Percentiles rank a stretch among this genome's conserved stretches.
Evolutionary conservation across 1,284 basidiomycete species (phyloP).

Genomic region (Gastroboletus turbinatus): DNA sequence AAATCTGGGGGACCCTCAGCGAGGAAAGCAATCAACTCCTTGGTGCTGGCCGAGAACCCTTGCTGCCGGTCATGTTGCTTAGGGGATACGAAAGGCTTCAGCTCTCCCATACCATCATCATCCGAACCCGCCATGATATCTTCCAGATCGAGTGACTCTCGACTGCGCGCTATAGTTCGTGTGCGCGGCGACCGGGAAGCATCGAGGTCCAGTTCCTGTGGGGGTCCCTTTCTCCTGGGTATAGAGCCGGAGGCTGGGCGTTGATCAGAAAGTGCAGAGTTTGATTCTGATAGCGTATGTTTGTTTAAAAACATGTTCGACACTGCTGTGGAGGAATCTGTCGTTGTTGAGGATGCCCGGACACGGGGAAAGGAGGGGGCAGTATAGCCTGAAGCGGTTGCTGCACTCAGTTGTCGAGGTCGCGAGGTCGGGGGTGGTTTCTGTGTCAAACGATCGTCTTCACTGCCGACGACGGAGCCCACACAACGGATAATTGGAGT

Average conservation of each 20-base stretch:
- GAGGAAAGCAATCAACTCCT: constrained; percentile 55
- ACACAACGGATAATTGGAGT: constrained; percentile 51
- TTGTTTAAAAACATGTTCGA: constrained; percentile 17
- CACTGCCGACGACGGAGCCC: constrained; percentile 55
- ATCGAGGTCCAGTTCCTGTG: constrained; percentile 32
- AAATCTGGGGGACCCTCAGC: constrained; percentile 35
- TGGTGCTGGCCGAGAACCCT: constrained; percentile 48
- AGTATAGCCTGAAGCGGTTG: constrained; percentile 28
- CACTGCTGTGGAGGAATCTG: constrained; percentile 24
- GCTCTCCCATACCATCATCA: constrained; percentile 36
- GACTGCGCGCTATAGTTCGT: constrained; percentile 51
- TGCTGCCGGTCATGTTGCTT: constrained; percentile 32
- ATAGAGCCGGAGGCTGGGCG: constrained; percentile 32
- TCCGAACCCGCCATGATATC: constrained; percentile 70
- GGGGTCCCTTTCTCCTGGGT: constrained; percentile 19
- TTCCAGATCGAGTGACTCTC: constrained; percentile 71
- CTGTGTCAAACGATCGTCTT: constrained; percentile 48
- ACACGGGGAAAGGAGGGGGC: constrained; percentile 25
- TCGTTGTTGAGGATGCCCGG: constrained; percentile 32
- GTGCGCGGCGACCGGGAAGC: constrained; percentile 43
- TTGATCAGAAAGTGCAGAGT: constrained; percentile 20
- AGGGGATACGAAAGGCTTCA: constrained; percentile 26
- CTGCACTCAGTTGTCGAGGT: constrained; percentile 36
- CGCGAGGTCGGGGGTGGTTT: constrained; percentile 33
- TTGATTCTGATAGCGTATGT: constrained; percentile 29